Base-by-base conservation (phyloP, 306 rosid species). In the Argentina anserina region DNA sequence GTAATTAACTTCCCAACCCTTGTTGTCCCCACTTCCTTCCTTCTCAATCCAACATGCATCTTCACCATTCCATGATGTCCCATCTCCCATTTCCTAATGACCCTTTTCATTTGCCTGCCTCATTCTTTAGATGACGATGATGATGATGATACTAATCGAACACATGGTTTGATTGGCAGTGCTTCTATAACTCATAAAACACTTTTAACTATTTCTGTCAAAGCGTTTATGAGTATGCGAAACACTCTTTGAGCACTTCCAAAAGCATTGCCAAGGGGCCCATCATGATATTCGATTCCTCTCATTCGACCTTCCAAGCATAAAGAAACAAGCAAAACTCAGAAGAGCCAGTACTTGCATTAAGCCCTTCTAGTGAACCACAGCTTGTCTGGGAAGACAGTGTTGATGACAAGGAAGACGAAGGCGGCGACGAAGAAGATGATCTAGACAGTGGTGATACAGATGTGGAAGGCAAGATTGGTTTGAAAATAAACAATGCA, bases 251-350 rank as follows among this genome's bases (percentile, higher is more conserved):
- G 67, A 17, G 67, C 43, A 34, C 42, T 61, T 61, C 15, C 34
- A 9, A 33, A 33, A 61, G 67, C 43, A 61, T 7, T 61, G 14
- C 67, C 67, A 61, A 61, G 34, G 39, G 36, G 6, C 46, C 46
- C 68, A 59, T 65, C 68, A 59, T 65, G 6, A 45, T 26, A 36
- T 3, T 33, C 36, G 36, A 33, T 33, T n/a, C 37, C 56, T 67
- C 39, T 86, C 81, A 89, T 66, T 90, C 97, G 61, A 81, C 87
- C 68, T 88, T 90, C 97, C 97, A 92, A 81, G 97, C 97, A 83
- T 88, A 90, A 50, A 92, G 89, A 88, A 90, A 90, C 86, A 92
- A 76, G 79, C 86, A 85, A 78, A 92, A 92, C 77, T 92, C 94
- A 9, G 96, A 90, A 47, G 96, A 76, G 52, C 97, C 86, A 81